Percentiles rank a stretch among this genome's conserved stretches.
These are phyloP conservation scores for Phytophthora pinifolia DNA, from an alignment of 352 stramenopile species.

Conservation along the genomic window DNA sequence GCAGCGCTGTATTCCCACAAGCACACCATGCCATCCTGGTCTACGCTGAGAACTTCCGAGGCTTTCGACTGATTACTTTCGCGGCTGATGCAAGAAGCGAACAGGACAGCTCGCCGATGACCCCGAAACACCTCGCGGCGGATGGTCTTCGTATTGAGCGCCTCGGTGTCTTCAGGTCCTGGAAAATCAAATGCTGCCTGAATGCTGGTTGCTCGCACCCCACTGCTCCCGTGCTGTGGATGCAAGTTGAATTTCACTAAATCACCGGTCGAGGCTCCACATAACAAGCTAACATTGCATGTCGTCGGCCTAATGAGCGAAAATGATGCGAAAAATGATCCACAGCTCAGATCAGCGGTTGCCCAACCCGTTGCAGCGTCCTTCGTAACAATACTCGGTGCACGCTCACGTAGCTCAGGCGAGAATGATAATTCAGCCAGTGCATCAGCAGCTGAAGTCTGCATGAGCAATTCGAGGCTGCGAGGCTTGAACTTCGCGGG, in stretches of 20 bases:
- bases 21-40: conserved; percentile 33
- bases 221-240: background rate
- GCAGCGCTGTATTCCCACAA: conserved; percentile 42
- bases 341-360: conserved; percentile 20
- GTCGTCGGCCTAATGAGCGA: conserved; percentile 16
- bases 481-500: conserved; percentile 38
- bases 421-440: conserved; percentile 25
- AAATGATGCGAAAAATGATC: conserved; percentile 28
- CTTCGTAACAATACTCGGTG: conserved; percentile 17
- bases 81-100: conserved; percentile 29
- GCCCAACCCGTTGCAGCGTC: conserved; percentile 6
- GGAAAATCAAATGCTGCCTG: conserved; percentile 39
- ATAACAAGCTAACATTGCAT: conserved; percentile 23
- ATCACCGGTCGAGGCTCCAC: conserved; percentile 31
- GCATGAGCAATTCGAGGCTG: conserved; percentile 26
- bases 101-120: conserved; percentile 37
- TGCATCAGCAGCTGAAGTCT: conserved; percentile 21
- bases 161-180: background rate
- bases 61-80: conserved; percentile 1
- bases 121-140: conserved; percentile 46
- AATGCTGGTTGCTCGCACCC: background rate
- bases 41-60: conserved; percentile 41
- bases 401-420: conserved; percentile 22
- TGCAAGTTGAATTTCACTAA: conserved; percentile 39
- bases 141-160: conserved; percentile 11